Evolutionary conservation across 306 rosid genomes (phyloP).

Genomic region (Erythrophleum fordii): DNA sequence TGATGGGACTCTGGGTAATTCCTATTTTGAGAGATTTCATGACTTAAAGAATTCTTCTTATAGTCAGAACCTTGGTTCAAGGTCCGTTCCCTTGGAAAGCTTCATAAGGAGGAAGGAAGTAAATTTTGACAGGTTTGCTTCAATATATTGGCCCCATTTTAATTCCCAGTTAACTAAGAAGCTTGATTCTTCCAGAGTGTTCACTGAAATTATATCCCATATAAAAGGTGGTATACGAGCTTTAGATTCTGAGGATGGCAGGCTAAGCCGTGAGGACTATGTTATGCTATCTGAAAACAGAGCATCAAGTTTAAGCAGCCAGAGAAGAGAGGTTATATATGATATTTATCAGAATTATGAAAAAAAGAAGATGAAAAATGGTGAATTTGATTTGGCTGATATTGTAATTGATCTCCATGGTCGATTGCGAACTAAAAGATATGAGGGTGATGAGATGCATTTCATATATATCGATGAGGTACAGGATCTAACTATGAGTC

Average conservation of each 20-base stretch:
- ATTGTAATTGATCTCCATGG: constrained; percentile 64
- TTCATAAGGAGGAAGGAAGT: constrained; percentile 59
- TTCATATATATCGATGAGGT: constrained; percentile 82
- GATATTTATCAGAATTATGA: constrained; percentile 61
- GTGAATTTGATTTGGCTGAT: no score
- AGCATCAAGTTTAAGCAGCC: constrained; percentile 38
- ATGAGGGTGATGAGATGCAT: constrained; percentile 54
- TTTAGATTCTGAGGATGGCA: no score
- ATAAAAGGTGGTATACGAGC: no score
- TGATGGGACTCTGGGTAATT: constrained; percentile 58
- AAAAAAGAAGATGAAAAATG: constrained; percentile 73
- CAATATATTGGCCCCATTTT: constrained; percentile 73
- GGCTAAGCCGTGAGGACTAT: no score
- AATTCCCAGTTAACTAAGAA: constrained; percentile 44
- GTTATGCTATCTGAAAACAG: no score
- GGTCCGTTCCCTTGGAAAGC: constrained; percentile 45
- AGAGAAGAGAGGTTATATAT: constrained; percentile 53
- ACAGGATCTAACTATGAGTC: constrained; percentile 71
- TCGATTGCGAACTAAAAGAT: constrained; percentile 47
- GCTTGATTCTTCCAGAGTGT: constrained; percentile 60
- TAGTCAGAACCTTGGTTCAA: constrained; percentile 15
- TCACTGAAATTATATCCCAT: constrained; percentile 76
- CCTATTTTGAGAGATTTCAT: constrained; percentile 58
- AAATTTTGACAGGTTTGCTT: constrained; percentile 59
- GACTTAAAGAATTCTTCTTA: constrained; percentile 14